Evolutionary conservation across 2,329 filamentous ascomycete genomes (phyloP), one percentile per base, ranked within the genome.

Genomic region (Ceratocystis huliohia): DNA sequence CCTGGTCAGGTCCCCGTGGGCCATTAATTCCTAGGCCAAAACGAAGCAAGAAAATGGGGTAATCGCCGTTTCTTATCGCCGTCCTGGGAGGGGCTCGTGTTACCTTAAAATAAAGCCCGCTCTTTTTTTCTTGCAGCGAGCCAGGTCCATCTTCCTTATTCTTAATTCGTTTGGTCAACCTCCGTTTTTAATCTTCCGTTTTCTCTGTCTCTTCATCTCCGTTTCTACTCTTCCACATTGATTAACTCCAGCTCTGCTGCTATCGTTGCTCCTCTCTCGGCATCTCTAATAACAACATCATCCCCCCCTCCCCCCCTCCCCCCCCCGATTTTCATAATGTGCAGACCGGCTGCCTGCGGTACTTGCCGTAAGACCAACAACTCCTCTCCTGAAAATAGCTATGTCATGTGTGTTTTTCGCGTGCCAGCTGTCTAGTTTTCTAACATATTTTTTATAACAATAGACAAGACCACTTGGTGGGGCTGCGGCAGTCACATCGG

Each of bases 401-500:
- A 41, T 4, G 37, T 15, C 37, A 15, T 15, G 37, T 15, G 37
- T 41, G 37, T 15, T 41, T 41, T 13, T 28, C n/a, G 20, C 53
- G 10, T 20, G 8, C 5, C 22, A 5, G 17, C 17, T 15, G 13
- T 45, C 45, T 17, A 48, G 8, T 33, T n/a, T 66, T 57, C 37
- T 41, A 15, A 53, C 46, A 45, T 10, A 50, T 30, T 28, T 48
- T 50, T 45, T 50, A 41, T 22, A 20, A n/a, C 22, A 37, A 28
- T 67, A 84, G 84, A 79, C 68, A 86, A 86, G 72, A 74, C 76
- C 50, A 81, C 83, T 66, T 88, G 86, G 86, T 83, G 78, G 76
- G 86, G 85, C 69, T 88, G 86, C 74, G 85, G 85, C 69, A 77
- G 71, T 68, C 84, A 88, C 75, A 77, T 88, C 70, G 76, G 82